Evolutionary conservation across 768 basidiomycete species (phyloP).

Genomic region (Terana coerulea): DNA sequence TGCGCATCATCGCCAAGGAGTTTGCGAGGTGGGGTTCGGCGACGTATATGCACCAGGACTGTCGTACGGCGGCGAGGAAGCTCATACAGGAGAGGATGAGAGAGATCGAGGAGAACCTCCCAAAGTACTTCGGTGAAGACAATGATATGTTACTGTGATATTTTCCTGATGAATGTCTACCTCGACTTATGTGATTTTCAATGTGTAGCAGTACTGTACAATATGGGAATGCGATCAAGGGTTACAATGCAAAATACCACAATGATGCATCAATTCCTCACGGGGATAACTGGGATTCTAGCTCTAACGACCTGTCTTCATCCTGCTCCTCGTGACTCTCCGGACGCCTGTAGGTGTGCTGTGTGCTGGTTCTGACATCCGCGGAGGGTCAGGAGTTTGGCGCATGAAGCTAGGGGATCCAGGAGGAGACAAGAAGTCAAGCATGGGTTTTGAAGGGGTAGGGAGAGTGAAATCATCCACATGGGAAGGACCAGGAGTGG

Average conservation of each 20-base stretch:
- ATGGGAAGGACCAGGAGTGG: background rate
- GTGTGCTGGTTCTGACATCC: background rate
- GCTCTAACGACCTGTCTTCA: slow-evolving; percentile 1
- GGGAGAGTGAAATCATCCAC: background rate
- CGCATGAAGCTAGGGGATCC: background rate
- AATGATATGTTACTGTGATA: background rate
- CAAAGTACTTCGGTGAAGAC: slow-evolving; percentile 54
- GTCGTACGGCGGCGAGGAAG: slow-evolving; percentile 54
- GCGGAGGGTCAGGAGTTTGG: background rate
- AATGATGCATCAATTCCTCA: too few relatives aligned
- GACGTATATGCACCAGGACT: slow-evolving; percentile 80
- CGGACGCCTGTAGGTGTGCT: background rate
- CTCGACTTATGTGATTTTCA: too few relatives aligned
- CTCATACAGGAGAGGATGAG: slow-evolving; percentile 53
- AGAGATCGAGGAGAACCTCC: slow-evolving; percentile 52
- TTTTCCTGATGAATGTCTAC: background rate
- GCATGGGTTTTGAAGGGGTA: background rate
- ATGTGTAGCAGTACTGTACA: too few relatives aligned
- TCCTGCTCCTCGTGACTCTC: background rate
- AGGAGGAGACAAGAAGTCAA: background rate
- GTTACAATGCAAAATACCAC: too few relatives aligned
- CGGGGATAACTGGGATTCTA: too few relatives aligned
- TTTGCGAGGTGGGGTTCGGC: slow-evolving; percentile 68
- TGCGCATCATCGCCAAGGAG: slow-evolving; percentile 60
- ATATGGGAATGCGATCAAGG: too few relatives aligned